Evolutionary conservation across 495 filamentous ascomycete species (phyloP).

Genomic region (Aspergillus coremiiformis): DNA sequence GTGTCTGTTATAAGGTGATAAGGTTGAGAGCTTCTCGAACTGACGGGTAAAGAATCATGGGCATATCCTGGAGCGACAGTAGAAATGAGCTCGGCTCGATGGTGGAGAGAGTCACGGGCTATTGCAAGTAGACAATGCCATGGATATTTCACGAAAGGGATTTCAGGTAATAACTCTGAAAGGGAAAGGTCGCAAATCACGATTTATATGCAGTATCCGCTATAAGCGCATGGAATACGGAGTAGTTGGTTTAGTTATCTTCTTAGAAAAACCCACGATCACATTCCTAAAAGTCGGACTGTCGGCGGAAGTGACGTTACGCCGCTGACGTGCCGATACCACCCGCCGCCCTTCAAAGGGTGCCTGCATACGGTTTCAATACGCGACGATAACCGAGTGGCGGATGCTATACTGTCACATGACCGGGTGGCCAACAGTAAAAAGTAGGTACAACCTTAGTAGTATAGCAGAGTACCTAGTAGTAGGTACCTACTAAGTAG

Average conservation of each 20-base stretch:
- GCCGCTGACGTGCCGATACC: slow-evolving; percentile 37
- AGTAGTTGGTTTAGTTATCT: too few species aligned
- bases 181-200: not conserved
- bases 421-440: slow-evolving; percentile 7
- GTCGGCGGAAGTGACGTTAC: slow-evolving; percentile 18
- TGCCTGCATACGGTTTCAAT: slow-evolving; percentile 13
- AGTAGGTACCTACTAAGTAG: too few species aligned
- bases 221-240: not conserved
- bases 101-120: slow-evolving; percentile 21
- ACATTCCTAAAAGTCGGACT: slow-evolving; percentile 14
- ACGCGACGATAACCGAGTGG: slow-evolving; percentile 17
- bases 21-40: slow-evolving; percentile 4
- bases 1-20: slow-evolving; percentile 11
- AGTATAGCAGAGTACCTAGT: too few species aligned
- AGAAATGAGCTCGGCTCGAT: slow-evolving; percentile 21
- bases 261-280: slow-evolving; percentile 5
- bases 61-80: slow-evolving; percentile 27
- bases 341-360: slow-evolving; percentile 5
- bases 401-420: not conserved
- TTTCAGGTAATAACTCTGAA: not conserved
- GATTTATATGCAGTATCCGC: not conserved
- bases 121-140: slow-evolving; percentile 25
- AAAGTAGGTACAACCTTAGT: too few species aligned
- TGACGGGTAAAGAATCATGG: slow-evolving; percentile 12
- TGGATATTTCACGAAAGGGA: slow-evolving; percentile 4